phyloP scores from a whole-genome alignment of 495 filamentous ascomycete genomes.

The Penicillium silybi region DNA sequence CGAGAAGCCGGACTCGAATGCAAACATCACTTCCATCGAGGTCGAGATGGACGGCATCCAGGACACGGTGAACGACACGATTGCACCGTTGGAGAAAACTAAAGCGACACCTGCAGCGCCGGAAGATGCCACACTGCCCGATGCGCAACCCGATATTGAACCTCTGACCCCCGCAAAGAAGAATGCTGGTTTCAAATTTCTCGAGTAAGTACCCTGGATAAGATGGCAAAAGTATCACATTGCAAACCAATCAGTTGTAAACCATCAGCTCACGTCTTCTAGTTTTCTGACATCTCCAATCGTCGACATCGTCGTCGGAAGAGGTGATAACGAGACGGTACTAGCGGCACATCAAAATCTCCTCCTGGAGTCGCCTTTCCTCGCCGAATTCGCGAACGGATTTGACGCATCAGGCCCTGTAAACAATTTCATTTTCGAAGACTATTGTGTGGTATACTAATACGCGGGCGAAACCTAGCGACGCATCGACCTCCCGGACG shows the following conservation, averaged over 20 bases:
- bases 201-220: conserved; percentile 26
- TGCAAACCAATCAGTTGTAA: not conserved
- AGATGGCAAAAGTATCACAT: not conserved
- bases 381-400: conserved; percentile 57
- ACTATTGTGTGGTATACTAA: not conserved
- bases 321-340: conserved; percentile 52
- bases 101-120: not conserved
- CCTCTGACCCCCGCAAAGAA: conserved; percentile 19
- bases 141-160: conserved; percentile 21
- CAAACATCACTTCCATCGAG: conserved; percentile 12
- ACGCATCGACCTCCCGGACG: conserved; percentile 62
- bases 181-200: conserved; percentile 26
- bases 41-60: conserved; percentile 21
- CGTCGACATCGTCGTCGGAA: conserved; percentile 70
- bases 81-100: not conserved
- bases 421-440: not conserved
- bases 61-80: conserved; percentile 2
- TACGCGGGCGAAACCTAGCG: conserved; percentile 31
- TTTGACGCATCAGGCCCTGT: conserved; percentile 45
- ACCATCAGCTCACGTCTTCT: conserved; percentile 5
- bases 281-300: conserved; percentile 69
- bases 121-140: conserved; percentile 20
- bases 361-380: conserved; percentile 67
- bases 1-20: conserved; percentile 4
- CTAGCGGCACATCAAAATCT: conserved; percentile 79